Base-by-base conservation (phyloP, 306 rosid species). In the Nissolia schottii region DNA sequence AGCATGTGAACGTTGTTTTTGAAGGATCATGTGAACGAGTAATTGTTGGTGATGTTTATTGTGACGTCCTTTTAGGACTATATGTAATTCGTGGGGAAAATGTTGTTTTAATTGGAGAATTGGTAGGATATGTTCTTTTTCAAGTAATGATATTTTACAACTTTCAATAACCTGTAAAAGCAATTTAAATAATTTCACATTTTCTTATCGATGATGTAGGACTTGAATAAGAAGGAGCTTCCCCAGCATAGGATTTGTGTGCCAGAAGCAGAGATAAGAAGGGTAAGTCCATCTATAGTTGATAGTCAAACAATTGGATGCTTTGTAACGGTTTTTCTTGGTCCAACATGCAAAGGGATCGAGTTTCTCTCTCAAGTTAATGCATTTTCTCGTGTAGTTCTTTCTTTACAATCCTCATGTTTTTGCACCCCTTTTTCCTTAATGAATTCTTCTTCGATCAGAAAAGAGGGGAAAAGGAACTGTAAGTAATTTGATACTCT, bases 31-130 rank as follows among this genome's bases (percentile, higher is more conserved):
- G 98, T 64, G 98, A 92, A 79, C 82, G 98, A 46, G 92, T 85
- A 48, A 86, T 92, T 79, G 98, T 92, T 1, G 95, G 96, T 11
- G 96, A 90, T 14, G 88, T 88, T 49, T 92, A 85, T 70, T 90
- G 98, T 74, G 98, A 92, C 77, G 83, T 92, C 74, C 91, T 90
- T 67, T 82, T 92, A 72, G 98, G 96, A 60, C 88, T 92, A 23
- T 92, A 92, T 31, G 87, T 92, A 23, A 90, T 90, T 53, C 98
- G 98, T 23, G 98, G 98, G 55, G 98, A 92, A 83, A 92, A 92
- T 70, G 98, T 92, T 28, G 96, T 92, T 70, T 65, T 92, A 79
- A 90, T 92, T 57, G 98, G 98, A 58, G 98, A 92, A 77, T 87
- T 92, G 91, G 98, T 92, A 86, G 35, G 86, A 74, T 64, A 55